Base-by-base conservation (phyloP, 768 basidiomycete species). In the Kwoniella shandongensis region DNA sequence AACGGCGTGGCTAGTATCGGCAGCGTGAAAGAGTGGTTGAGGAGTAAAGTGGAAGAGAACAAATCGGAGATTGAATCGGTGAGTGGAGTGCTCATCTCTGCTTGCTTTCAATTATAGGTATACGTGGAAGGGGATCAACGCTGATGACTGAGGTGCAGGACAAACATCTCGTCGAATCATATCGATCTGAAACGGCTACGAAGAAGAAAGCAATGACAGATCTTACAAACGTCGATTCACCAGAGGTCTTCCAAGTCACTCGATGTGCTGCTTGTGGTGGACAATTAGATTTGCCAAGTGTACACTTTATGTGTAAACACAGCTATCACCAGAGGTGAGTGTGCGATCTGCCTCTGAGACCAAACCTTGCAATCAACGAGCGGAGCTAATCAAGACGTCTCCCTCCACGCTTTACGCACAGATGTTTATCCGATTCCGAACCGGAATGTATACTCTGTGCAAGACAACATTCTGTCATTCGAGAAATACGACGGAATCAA, bases 231-330 rank as follows among this genome's bases (percentile, higher is more conserved):
- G 80, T 85, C 6, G 83, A 85, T 20, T 83, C 85, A 50, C 88
- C 96, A 0, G 83, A 84, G 18, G 88, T 97, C 20, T 96, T 97
- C 81, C 92, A 97, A 71, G 89, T 94, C 59, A 93, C 92, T 7
- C 81, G 91, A 39, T 98, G 96, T 76, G 87, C 93, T 20, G 83
- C 86, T 3, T 98, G 96, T 75, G 83, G 86, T 15, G 89, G 87
- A 1, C 89, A 88, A 66, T 83, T 98, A 58, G 93, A 97, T 73
- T 83, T 97, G 10, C 94, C 96, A 0, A 88, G 85, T 62, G 82
- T 98, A 5, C 93, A 98, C 76, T 98, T 97, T 72, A 96, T 98
- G 94, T 99, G 94, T 77, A 86, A 87, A 68, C 96, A 98, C 73
- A 91, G 89, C 59, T 98, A 90, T 79, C 96, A 99, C 74, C 91